Percentiles rank a stretch among this genome's conserved stretches.
Conservation (phyloP, 192 early-diverging fungal species). For the Podila verticillata region DNA sequence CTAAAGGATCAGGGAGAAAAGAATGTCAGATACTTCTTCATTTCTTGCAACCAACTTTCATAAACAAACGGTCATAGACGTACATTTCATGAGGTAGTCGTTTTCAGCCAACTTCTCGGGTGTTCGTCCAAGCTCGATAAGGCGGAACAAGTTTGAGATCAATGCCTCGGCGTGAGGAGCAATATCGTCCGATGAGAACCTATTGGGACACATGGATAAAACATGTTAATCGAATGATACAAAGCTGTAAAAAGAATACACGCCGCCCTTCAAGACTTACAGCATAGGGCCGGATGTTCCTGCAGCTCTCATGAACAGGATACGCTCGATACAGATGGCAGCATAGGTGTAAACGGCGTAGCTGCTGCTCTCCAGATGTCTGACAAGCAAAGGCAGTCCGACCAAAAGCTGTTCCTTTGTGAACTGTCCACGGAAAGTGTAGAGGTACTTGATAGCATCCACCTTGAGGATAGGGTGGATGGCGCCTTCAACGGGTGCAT, state of each 20-base stretch:
- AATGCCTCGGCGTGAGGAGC: slow-evolving; percentile 72
- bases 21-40: neutral
- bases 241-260: neutral
- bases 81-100: slow-evolving; percentile 94
- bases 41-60: no score
- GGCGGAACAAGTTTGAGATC: slow-evolving; percentile 77
- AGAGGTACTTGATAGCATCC: slow-evolving; percentile 94
- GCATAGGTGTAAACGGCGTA: slow-evolving; percentile 93
- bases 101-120: slow-evolving; percentile 97
- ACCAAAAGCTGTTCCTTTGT: slow-evolving; percentile 79
- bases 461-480: slow-evolving; percentile 91
- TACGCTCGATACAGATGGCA: slow-evolving; percentile 90
- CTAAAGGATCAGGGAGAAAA: slow-evolving; percentile 33
- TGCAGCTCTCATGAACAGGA: slow-evolving; percentile 77
- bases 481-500: slow-evolving; percentile 69
- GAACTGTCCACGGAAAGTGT: slow-evolving; percentile 94
- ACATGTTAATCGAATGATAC: neutral
- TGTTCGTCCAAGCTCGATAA: slow-evolving; percentile 79
- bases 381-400: slow-evolving; percentile 80
- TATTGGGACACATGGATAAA: slow-evolving; percentile 11
- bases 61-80: neutral
- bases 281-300: slow-evolving; percentile 59
- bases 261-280: slow-evolving; percentile 43
- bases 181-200: slow-evolving; percentile 77
- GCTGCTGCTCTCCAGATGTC: slow-evolving; percentile 83